A percentile compares a stretch with the other conserved stretches of the same genome.
Conservation (phyloP, 305 asterid species). For the Striga hermonthica region DNA sequence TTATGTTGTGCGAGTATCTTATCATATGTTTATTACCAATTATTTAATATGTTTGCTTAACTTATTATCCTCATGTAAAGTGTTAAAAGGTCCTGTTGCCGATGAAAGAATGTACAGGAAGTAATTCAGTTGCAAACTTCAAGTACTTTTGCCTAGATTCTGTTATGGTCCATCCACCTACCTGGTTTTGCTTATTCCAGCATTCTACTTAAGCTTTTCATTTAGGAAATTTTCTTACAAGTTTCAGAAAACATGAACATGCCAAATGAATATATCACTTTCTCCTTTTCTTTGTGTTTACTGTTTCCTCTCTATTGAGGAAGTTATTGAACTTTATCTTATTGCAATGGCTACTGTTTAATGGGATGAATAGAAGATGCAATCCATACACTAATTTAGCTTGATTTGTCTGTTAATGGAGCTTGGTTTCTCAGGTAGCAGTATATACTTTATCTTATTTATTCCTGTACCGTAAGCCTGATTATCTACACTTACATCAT, state of each 20-base stretch:
- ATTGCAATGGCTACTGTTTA: background rate
- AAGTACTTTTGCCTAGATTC: too few species aligned
- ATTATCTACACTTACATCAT: slow-evolving; percentile 13
- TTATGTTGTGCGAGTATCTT: background rate
- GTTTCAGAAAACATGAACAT: background rate
- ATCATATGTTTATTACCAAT: background rate
- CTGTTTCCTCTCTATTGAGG: background rate
- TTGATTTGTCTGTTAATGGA: background rate
- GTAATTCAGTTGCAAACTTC: too few species aligned
- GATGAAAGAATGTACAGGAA: too few species aligned
- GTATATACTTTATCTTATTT: background rate
- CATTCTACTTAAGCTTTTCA: background rate
- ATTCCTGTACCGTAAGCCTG: slow-evolving; percentile 7
- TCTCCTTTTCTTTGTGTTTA: background rate
- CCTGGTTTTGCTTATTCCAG: too few species aligned
- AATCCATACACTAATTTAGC: slow-evolving; percentile 15
- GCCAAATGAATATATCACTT: background rate
- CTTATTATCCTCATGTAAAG: background rate
- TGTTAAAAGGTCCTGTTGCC: background rate
- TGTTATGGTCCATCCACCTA: too few species aligned
- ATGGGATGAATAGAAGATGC: slow-evolving; percentile 2
- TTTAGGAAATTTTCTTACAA: background rate
- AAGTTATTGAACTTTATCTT: background rate
- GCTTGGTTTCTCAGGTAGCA: slow-evolving; percentile 1
- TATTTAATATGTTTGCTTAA: background rate